Conservation (phyloP, 129 eudicot species). For the Escallonia herrerae region DNA sequence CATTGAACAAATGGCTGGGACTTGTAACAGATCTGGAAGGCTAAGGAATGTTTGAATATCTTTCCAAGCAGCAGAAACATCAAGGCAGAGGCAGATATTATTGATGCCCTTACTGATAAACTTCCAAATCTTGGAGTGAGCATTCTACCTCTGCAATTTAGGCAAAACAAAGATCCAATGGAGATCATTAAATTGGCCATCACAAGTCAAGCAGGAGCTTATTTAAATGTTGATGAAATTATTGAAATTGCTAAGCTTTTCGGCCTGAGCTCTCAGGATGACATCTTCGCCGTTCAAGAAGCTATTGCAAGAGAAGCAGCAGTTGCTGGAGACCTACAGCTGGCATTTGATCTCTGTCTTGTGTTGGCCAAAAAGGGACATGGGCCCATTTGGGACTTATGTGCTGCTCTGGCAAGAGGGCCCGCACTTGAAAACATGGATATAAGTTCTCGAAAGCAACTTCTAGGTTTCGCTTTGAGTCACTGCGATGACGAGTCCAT, state of each 20-base stretch:
- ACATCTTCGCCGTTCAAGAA: slow-evolving; percentile 87
- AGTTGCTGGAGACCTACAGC: slow-evolving; percentile 90
- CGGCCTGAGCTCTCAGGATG: slow-evolving; percentile 87
- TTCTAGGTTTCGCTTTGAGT: slow-evolving; percentile 92
- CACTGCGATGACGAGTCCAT: slow-evolving; percentile 96
- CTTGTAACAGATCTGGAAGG: slow-evolving; percentile 83
- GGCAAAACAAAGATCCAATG: slow-evolving; percentile 97
- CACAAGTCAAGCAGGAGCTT: slow-evolving; percentile 79
- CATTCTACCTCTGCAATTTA: slow-evolving; percentile 80
- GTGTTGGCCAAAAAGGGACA: slow-evolving; percentile 85
- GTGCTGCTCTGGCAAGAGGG: slow-evolving; percentile 94
- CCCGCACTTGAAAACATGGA: slow-evolving; percentile 86
- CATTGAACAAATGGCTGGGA: slow-evolving; percentile 17
- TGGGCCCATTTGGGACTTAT: slow-evolving; percentile 90
- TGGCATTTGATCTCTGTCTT: slow-evolving; percentile 88
- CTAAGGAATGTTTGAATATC: slow-evolving; percentile 84
- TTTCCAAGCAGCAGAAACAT: slow-evolving; percentile 76
- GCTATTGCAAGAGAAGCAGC: slow-evolving; percentile 99
- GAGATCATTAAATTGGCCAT: slow-evolving; percentile 77
- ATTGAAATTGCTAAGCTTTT: slow-evolving; percentile 86
- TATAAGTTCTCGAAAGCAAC: slow-evolving; percentile 66
- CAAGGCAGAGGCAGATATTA: slow-evolving; percentile 71
- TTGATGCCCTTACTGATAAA: slow-evolving; percentile 78
- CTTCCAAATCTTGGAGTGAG: slow-evolving; percentile 88
- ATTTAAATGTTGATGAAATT: slow-evolving; percentile 79